These are phyloP conservation scores for Acidiella bohemica DNA, from an alignment of 495 filamentous ascomycete species.

Conservation along the genomic window DNA sequence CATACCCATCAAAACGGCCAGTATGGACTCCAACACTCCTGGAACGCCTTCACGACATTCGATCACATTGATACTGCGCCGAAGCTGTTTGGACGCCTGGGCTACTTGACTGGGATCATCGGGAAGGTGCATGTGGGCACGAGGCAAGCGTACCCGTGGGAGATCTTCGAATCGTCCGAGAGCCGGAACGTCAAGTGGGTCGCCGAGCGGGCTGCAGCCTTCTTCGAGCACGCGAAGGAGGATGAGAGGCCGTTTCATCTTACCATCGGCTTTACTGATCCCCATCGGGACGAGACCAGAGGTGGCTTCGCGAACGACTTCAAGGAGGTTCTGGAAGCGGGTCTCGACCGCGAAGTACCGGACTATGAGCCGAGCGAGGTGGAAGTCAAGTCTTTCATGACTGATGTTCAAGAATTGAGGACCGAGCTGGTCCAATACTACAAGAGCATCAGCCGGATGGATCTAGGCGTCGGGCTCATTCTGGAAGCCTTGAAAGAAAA, in stretches of 20 bases:
- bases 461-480: slow-evolving; percentile 33
- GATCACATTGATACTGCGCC: slow-evolving; percentile 33
- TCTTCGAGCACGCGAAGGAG: slow-evolving; percentile 26
- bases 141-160: slow-evolving; percentile 30
- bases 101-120: slow-evolving; percentile 33
- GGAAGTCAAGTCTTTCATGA: slow-evolving; percentile 28
- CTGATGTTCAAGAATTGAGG: slow-evolving; percentile 29
- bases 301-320: slow-evolving; percentile 33
- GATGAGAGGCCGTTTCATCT: slow-evolving; percentile 30
- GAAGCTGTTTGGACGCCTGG: slow-evolving; percentile 25
- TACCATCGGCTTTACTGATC: slow-evolving; percentile 35
- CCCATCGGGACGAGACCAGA: slow-evolving; percentile 31
- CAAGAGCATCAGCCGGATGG: slow-evolving; percentile 29
- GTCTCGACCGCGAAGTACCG: slow-evolving; percentile 1
- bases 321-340: not conserved
- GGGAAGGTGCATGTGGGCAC: slow-evolving; percentile 38
- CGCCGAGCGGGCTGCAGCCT: slow-evolving; percentile 27
- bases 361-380: slow-evolving; percentile 22
- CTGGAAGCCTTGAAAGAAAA: slow-evolving; percentile 25
- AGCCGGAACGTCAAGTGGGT: slow-evolving; percentile 29
- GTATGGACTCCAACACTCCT: slow-evolving; percentile 27
- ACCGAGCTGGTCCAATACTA: slow-evolving; percentile 36
- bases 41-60: slow-evolving; percentile 33
- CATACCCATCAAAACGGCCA: slow-evolving; percentile 38
- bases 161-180: slow-evolving; percentile 28